These are phyloP conservation scores for Arctium lappa DNA, from an alignment of 129 eudicot species.

Conservation along the genomic window DNA sequence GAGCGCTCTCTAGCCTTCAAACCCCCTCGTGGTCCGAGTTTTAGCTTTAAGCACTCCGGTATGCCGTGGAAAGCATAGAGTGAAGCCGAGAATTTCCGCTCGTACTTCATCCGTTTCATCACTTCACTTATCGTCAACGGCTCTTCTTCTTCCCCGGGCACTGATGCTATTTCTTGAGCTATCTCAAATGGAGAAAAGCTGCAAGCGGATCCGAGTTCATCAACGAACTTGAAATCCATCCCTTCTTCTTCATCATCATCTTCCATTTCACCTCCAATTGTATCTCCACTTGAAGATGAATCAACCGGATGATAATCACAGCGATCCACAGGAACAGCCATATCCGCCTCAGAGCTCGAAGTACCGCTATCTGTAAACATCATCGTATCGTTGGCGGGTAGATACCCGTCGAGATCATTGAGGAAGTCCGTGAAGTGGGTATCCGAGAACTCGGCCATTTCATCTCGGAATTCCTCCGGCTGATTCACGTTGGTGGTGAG, in stretches of 20 bases:
- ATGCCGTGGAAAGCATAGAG: slow-evolving; percentile 77
- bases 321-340: slow-evolving; percentile 17
- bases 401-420: slow-evolving; percentile 40
- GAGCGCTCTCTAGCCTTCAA: slow-evolving; percentile 16
- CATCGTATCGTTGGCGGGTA: slow-evolving; percentile 19
- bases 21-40: slow-evolving; percentile 30
- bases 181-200: slow-evolving; percentile 57
- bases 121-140: slow-evolving; percentile 55
- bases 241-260: slow-evolving; percentile 35
- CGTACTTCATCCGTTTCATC: slow-evolving; percentile 72
- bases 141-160: slow-evolving; percentile 41
- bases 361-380: slow-evolving; percentile 1
- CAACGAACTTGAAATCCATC: slow-evolving; percentile 55
- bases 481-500: slow-evolving; percentile 4
- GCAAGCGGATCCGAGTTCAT: slow-evolving; percentile 44
- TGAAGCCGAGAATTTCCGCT: slow-evolving; percentile 75
- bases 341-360: slow-evolving; percentile 21
- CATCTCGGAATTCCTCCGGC: slow-evolving; percentile 18
- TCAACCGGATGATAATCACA: slow-evolving; percentile 5
- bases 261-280: slow-evolving; percentile 36
- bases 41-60: slow-evolving; percentile 55
- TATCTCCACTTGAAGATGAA: slow-evolving; percentile 26
- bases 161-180: slow-evolving; percentile 44
- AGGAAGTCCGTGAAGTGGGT: slow-evolving; percentile 48
- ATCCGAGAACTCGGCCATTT: slow-evolving; percentile 35